Base-by-base conservation (phyloP, 2,329 filamentous ascomycete genomes). In the Helotiales sp. region DNA sequence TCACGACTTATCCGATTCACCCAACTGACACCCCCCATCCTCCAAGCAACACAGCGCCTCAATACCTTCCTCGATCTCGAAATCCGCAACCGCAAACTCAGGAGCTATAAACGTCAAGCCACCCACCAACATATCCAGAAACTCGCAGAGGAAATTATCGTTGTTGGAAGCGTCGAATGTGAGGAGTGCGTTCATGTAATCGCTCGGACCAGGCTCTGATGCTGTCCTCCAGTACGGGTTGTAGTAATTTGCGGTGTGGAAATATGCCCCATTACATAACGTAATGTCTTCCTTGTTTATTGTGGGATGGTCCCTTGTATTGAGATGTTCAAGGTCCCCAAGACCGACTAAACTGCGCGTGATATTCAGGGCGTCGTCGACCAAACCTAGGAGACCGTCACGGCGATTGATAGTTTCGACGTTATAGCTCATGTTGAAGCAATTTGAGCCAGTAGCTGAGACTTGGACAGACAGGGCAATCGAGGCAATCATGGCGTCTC, bases 401-500 rank as follows among this genome's bases (percentile, higher is more conserved):
- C 36, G 36, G n/a, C n/a, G 36, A n/a, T 40, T 40, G 7, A 40
- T 6, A 6, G 19, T 3, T 40, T 40, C 36, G 36, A 40, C 42
- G 27, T 10, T 42, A 25, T 54, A 53, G 24, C 19, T 54, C 6
- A 44, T 17, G 15, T 53, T 54, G 30, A 30, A 49, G 47, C 55
- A 58, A 25, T 58, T 58, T n/a, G 38, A 46, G 24, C 55, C 55
- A 10, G 55, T 53, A 22, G 55, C 50, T 10, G 50, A 48, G n/a
- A 9, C 22, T 24, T 58, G 49, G 31, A 48, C 30, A 24, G 50
- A 49, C 8, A 54, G 25, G 4, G 55, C 47, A 22, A 48, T 38
- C 24, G 55, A 58, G 15, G n/a, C n/a, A 27, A 58, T 58, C 49
- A 58, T 53, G 24, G 55, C 55, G 33, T 58, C 55, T 15, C 55